A percentile compares a stretch with the other conserved stretches of the same genome.
Conservation (phyloP, 331 rosid species). For the Quercus phellos region DNA sequence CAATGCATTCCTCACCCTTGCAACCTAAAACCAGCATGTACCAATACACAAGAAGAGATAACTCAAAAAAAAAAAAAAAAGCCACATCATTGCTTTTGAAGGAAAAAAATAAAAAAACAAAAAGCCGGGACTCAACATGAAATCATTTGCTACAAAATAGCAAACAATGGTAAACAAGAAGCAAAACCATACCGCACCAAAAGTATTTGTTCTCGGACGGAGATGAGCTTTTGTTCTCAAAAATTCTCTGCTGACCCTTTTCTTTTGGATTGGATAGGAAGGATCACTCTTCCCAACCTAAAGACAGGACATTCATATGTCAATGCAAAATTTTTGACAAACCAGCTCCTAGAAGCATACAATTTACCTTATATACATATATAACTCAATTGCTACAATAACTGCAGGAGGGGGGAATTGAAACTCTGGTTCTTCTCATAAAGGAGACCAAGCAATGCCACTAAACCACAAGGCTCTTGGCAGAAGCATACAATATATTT, state of each 20-base stretch:
- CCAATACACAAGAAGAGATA: conserved; percentile 8
- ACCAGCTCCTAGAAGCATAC: conserved; percentile 8
- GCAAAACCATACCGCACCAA: conserved; percentile 76
- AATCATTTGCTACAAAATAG: not conserved
- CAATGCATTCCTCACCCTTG: conserved; percentile 90
- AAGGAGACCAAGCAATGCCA: not conserved
- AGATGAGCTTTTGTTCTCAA: conserved; percentile 96
- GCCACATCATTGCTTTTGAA: not conserved
- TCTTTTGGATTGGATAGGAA: conserved; percentile 94
- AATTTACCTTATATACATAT: not conserved
- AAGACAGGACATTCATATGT: not conserved
- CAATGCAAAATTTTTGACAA: not conserved
- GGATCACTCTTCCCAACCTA: conserved; percentile 92
- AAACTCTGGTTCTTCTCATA: no score
- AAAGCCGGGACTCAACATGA: not conserved
- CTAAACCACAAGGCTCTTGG: not conserved
- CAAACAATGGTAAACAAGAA: conserved; percentile 6
- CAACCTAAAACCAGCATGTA: conserved; percentile 53
- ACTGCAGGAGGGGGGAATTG: no score
- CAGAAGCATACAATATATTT: conserved; percentile 12
- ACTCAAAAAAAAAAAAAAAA: not conserved
- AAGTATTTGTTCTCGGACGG: conserved; percentile 92
- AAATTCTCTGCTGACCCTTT: conserved; percentile 84
- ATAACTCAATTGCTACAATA: no score
- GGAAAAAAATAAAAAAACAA: not conserved